Evolutionary conservation across 257 asterid species (phyloP).

Genomic region (Eucommia ulmoides): DNA sequence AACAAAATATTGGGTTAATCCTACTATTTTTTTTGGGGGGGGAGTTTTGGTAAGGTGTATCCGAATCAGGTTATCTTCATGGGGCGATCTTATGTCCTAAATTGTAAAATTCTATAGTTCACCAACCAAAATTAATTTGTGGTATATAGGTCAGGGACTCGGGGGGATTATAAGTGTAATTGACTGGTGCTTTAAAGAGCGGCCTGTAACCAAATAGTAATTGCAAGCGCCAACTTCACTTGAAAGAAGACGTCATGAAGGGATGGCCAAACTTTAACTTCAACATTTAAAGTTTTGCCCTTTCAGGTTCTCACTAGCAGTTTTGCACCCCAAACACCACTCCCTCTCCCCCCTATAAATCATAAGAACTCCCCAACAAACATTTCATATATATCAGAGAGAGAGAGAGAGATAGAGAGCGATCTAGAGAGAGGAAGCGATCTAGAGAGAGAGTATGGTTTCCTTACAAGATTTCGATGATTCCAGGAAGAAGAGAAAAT

Average conservation of each 20-base stretch:
- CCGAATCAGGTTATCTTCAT: no score
- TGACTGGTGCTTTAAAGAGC: no score
- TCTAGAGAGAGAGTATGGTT: slow-evolving; percentile 19
- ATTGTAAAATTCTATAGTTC: no score
- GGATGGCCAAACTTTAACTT: slow-evolving; percentile 31
- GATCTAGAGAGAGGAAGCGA: background rate
- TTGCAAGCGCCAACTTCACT: slow-evolving; percentile 29
- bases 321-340: slow-evolving; percentile 10
- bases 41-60: no score
- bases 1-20: no score
- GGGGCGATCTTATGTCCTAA: no score
- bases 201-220: slow-evolving; percentile 18
- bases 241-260: slow-evolving; percentile 36
- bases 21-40: no score
- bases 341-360: slow-evolving; percentile 13
- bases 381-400: no score
- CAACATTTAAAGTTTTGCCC: slow-evolving; percentile 32
- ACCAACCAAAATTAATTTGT: no score
- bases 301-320: slow-evolving; percentile 25
- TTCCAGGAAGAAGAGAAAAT: slow-evolving; percentile 43
- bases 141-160: no score
- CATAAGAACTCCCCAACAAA: no score
- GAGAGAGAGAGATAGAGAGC: background rate
- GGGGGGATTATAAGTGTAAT: no score
- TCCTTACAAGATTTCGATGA: slow-evolving; percentile 30